Base-by-base conservation (phyloP, 352 stramenopile genomes). In the Globisporangium apiculatum region DNA sequence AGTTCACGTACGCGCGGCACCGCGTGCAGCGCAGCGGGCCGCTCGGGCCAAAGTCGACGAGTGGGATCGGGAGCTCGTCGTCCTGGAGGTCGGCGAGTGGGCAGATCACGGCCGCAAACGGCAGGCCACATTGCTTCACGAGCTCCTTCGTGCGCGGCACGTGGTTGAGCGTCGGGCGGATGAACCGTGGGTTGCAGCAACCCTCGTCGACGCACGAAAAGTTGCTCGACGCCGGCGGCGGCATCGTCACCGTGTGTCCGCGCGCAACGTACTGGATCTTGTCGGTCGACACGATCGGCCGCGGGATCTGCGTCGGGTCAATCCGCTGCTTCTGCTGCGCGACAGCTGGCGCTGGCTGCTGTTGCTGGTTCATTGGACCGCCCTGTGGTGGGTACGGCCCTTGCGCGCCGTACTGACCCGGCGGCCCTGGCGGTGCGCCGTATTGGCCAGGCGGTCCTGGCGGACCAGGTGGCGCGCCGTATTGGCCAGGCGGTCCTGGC, bases 181-280 rank as follows among this genome's bases (percentile, higher is more conserved):
- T 95, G 56, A 94, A 96, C 7, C 85, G 83, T n/a, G 87, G 87
- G 66, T 91, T 94, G 57, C 80, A 91, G 57, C 82, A 94, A 48
- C 87, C 87, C 69, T 94, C 84, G 54, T 94, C 84, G 0, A 92
- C 68, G 55, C 82, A 92, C 51, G 88, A 69, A 65, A 89, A 94
- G 65, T 91, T 78, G 42, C 80, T 91, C 3, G 79, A 90, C 0
- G 84, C 84, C 2, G 83, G 49, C 0, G 84, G 84, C 0, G 84
- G 84, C 80, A 92, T 90, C 9, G 84, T 89, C 46, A 94, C 76
- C 0, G 84, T 94, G 69, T 91, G 80, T 4, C 83, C 84, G 2
- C 79, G 80, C 1, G 84, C 79, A 37, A 92, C 65, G 67, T 94
- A 94, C 64, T 88, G 80, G 47, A 83, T 71, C 40, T 69, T 70